Percentiles rank a stretch among this genome's conserved stretches.
Evolutionary conservation across 345 rosid genomes (phyloP).

Genomic region (Ceriops tagal): DNA sequence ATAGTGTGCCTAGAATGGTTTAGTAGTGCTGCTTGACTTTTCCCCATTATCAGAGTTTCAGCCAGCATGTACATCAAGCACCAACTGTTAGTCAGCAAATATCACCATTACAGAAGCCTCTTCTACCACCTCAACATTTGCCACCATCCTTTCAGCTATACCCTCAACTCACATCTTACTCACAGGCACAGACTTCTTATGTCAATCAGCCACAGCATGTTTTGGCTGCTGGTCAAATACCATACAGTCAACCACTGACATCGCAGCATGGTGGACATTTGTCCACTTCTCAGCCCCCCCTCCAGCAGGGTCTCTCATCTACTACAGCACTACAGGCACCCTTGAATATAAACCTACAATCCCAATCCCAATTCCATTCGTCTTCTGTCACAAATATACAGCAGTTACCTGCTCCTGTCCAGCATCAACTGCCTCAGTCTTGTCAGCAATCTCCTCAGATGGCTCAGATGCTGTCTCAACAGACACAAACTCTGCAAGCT

Average conservation of each 20-base stretch:
- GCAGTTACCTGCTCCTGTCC: constrained; percentile 44
- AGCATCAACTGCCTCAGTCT: constrained; percentile 59
- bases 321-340: constrained; percentile 43
- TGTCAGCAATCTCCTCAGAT: constrained; percentile 83
- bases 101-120: constrained; percentile 60
- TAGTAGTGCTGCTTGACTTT: background rate
- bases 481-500: constrained; percentile 84
- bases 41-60: constrained; percentile 32
- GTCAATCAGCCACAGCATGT: constrained; percentile 34
- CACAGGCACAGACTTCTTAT: constrained; percentile 38
- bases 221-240: constrained; percentile 33
- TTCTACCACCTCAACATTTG: constrained; percentile 53
- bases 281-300: constrained; percentile 49
- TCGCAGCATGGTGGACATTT: constrained; percentile 53
- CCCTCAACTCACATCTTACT: constrained; percentile 39
- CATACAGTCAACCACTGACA: constrained; percentile 44
- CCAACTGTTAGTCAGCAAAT: constrained; percentile 49
- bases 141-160: constrained; percentile 48
- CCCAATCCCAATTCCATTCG: constrained; percentile 36
- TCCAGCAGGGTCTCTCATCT: constrained; percentile 47
- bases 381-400: constrained; percentile 51
- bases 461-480: constrained; percentile 90
- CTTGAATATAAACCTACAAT: constrained; percentile 44
- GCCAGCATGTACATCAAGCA: constrained; percentile 44
- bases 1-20: constrained; percentile 7